Evolutionary conservation across 2,329 filamentous ascomycete genomes (phyloP), one percentile per base, ranked within the genome.

Genomic region (Zopfia rhizophila): DNA sequence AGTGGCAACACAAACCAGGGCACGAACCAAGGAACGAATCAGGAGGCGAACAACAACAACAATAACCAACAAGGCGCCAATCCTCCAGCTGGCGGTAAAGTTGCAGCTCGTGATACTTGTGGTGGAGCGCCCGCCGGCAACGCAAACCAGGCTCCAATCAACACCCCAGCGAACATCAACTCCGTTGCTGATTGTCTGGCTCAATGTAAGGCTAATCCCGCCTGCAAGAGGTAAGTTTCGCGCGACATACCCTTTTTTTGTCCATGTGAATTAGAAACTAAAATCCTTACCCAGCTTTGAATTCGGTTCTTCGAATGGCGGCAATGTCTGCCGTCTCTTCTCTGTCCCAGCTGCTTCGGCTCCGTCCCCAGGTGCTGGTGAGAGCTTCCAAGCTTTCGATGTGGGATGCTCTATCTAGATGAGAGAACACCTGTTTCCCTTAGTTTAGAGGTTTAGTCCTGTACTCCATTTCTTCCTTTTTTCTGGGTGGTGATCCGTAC

Each of bases 341-440:
- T 24, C 17, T 12, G 51, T 53, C 23, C 24, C 42, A 6, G 46
- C 51, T 19, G 24, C 46, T 14, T 29, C 30, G n/a, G 38, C 53
- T 21, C 53, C 53, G 3, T 43, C 43, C 7, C 48, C 53, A 2
- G 40, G 45, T 10, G 38, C 46, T 24, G 51, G 45, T 18, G 25
- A 44, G 25, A 37, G 18, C 5, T 14, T 48, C 24, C 37, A 45
- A 30, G 53, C 45, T 5, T 56, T 33, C 29, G 53, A 56, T 35
- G 49, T 53, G 27, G 49, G 49, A 12, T 56, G 48, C 51, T 43
- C 41, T 8, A 40, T 48, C 31, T 48, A 42, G n/a, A n/a, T n/a
- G n/a, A n/a, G n/a, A n/a, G n/a, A n/a, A n/a, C n/a, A n/a, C n/a
- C n/a, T n/a, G n/a, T n/a, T n/a, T n/a, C n/a, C n/a, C n/a, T n/a